Base-by-base conservation (phyloP, 1,139 yeast genomes). In the Hemisphaericaspora subhashii region DNA sequence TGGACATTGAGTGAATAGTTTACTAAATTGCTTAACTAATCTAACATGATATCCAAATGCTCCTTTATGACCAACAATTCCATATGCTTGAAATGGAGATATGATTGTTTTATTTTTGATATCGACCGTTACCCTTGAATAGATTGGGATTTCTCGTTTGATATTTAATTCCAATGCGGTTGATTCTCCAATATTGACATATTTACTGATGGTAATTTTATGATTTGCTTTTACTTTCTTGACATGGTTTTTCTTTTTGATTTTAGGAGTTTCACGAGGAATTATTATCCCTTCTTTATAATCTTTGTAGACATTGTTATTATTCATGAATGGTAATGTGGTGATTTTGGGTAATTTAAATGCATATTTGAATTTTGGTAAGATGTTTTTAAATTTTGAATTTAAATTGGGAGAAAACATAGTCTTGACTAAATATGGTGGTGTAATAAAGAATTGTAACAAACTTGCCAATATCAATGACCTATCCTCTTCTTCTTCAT, bases 101-200 rank as follows among this genome's bases (percentile, higher is more conserved):
- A 86, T 94, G 6, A 87, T 77, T 40, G 74, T 75, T 41, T 72
- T 74, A 22, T 75, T 75, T 39, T 77, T 68, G 22, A 79, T 53
- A 53, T 89, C 89, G 1, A 89, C 88, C 0, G 95, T 86, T 5
- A 89, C 96, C 48, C 96, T 66, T 5, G 85, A 86, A 51, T 85
- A 81, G 1, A 79, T 76, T 1, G 96, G 96, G 2, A 87, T 81
- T 44, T 81, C 81, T 43, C 78, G 79, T 3, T 74, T 68, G 29
- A 53, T 53, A 14, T 61, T 66, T 42, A 89, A 67, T 54, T 81
- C 83, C 28, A 87, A 51, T 5, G 81, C 69, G 40, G 74, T 64
- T 2, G 68, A 64, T 37, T 69, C 74, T 1, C 97, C 97, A 36
- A 88, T 71, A 53, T 87, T 87, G 35, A 89, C 85, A 53, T 72